Base-by-base conservation (phyloP, 2,329 filamentous ascomycete species). In the Orbilia brochopaga region DNA sequence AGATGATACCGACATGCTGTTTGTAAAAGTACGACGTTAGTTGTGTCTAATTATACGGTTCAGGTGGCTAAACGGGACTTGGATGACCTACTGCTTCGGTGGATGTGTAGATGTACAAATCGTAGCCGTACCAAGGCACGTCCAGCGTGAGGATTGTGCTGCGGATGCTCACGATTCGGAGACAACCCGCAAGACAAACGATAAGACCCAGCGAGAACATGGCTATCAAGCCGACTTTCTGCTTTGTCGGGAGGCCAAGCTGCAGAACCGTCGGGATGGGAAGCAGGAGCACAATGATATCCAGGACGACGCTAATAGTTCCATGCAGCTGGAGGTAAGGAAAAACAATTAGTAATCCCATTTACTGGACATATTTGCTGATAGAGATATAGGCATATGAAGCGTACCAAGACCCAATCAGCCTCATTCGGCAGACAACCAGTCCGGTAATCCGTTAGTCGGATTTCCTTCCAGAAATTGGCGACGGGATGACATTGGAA, bases 1-100 rank as follows among this genome's bases (percentile, higher is more conserved):
- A 72, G 10, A 72, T 72, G n/a, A 72, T 72, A n/a, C 67, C 67
- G 23, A 72, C 67, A 10, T 72, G 67, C 67, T 72, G 24, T n/a
- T n/a, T n/a, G 21, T 21, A 17, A 2, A 7, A 15, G 7, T n/a
- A 19, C 6, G 11, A 19, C 59, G 35, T 72, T 57, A 72, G 55
- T 13, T 5, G n/a, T 6, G 23, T 21, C n/a, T 24, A 30, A 53
- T 53, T 2, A 10, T 27, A 11, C 19, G 7, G 5, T 7, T 21
- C 27, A 46, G 21, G 40, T 44, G 15, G 40, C 40, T 4, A 44
- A 42, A n/a, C n/a, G n/a, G 51, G n/a, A 11, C 35, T 17, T 10
- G 13, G 42, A 19, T 35, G n/a, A 46, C 67, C 60, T 65, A 72
- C 67, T 48, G 67, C 67, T 61, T 72, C 67, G 3, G 60, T 65